Percentiles rank a stretch among this genome's conserved stretches.
phyloP scores from a whole-genome alignment of 2,329 filamentous ascomycete species.

The Paramyrothecium roridum region DNA sequence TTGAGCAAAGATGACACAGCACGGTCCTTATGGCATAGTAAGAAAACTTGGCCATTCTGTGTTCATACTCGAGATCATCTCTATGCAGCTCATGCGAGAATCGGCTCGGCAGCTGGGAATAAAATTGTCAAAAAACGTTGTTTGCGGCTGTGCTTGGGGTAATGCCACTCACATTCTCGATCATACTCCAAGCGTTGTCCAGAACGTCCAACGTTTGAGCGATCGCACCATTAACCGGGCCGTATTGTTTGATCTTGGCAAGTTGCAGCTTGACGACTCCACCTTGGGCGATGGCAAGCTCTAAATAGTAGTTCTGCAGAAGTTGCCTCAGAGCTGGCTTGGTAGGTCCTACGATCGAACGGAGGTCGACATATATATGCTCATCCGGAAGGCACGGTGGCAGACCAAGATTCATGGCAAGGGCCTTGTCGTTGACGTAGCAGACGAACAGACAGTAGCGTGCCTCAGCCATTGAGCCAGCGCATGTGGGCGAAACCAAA shows the following conservation, averaged over 20 bases:
- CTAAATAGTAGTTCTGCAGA: neutral
- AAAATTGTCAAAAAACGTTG: neutral
- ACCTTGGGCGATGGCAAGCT: neutral
- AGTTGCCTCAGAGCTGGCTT: neutral
- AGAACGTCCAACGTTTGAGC: neutral
- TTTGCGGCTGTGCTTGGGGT: neutral
- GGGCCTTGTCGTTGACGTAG: neutral
- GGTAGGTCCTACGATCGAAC: neutral
- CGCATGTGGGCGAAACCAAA: neutral
- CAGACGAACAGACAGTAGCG: neutral
- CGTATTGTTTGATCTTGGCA: neutral
- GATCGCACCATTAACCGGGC: neutral
- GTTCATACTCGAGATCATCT: neutral
- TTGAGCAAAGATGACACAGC: neutral
- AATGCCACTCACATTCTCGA: neutral
- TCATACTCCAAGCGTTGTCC: neutral
- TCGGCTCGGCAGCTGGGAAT: neutral
- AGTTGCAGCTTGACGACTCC: neutral
- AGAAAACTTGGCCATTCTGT: neutral
- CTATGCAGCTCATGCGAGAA: neutral
- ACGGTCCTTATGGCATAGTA: neutral
- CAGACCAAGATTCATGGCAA: neutral
- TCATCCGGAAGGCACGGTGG: neutral
- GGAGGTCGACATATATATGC: neutral
- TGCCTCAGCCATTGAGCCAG: neutral